phyloP scores from a whole-genome alignment of 169 alveolate species.

The Plasmodium falciparum region DNA sequence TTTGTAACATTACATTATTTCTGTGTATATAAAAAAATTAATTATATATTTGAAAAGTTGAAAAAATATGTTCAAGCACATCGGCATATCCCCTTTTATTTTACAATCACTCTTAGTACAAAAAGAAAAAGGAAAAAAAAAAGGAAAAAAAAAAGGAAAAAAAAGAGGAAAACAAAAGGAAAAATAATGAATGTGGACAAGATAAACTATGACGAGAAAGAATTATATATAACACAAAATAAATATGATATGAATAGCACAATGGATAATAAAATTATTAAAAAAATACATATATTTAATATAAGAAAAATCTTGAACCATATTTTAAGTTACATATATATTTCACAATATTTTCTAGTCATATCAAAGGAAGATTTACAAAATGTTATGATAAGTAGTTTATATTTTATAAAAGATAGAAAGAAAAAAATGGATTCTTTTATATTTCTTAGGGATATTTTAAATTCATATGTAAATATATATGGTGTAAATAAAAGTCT shows the following conservation, averaged over 20 bases:
- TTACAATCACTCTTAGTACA: not conserved
- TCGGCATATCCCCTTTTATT: slow-evolving; percentile 14
- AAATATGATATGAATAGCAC: not conserved
- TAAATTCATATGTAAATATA: slow-evolving; percentile 24
- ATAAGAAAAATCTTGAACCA: slow-evolving; percentile 27
- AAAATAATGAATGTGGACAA: not conserved
- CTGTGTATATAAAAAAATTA: slow-evolving; percentile 24
- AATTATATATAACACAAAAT: not conserved
- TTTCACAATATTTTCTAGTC: slow-evolving; percentile 19
- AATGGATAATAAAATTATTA: not conserved
- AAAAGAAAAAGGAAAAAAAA: not conserved
- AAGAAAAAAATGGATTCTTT: slow-evolving; percentile 13
- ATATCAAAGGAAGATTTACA: slow-evolving; percentile 16
- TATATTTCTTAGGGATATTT: slow-evolving; percentile 8
- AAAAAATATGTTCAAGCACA: slow-evolving; percentile 1
- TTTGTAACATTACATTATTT: slow-evolving; percentile 48
- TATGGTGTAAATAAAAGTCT: not conserved
- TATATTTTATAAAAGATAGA: slow-evolving; percentile 50
- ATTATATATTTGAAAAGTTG: slow-evolving; percentile 4
- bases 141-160: not conserved
- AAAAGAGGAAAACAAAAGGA: not conserved
- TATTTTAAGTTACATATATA: slow-evolving; percentile 23
- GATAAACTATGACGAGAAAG: not conserved
- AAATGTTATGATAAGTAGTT: slow-evolving; percentile 32
- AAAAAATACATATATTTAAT: not conserved